These are phyloP conservation scores for Candida albicans DNA, from an alignment of 1,139 yeast species.

Conservation along the genomic window DNA sequence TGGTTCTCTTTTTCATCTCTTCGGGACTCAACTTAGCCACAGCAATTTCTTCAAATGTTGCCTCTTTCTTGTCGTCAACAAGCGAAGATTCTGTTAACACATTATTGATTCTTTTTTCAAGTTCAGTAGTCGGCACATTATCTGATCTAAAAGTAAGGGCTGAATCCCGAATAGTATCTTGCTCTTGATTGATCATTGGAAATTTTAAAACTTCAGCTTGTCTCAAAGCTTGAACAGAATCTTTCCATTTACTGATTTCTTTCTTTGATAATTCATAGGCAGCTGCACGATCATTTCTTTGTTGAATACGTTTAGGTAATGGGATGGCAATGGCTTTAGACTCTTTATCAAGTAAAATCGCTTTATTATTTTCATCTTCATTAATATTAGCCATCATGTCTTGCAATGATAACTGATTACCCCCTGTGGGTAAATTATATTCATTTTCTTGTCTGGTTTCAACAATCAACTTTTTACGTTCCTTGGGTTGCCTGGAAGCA, in stretches of 20 bases:
- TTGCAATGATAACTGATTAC: constrained; percentile 59
- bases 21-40: constrained; percentile 80
- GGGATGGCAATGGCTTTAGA: constrained; percentile 70
- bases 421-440: constrained; percentile 61
- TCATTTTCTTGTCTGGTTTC: constrained; percentile 71
- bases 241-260: constrained; percentile 88
- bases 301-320: constrained; percentile 79
- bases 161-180: constrained; percentile 42
- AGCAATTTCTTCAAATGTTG: constrained; percentile 84
- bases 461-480: constrained; percentile 43
- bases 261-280: constrained; percentile 88
- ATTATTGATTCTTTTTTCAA: constrained; percentile 65
- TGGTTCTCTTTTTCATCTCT: constrained; percentile 74
- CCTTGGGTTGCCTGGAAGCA: constrained; percentile 31
- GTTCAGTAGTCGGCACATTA: constrained; percentile 52
- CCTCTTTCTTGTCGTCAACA: constrained; percentile 70
- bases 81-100: constrained; percentile 67
- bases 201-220: constrained; percentile 83
- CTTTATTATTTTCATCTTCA: constrained; percentile 40
- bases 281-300: constrained; percentile 82
- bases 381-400: constrained; percentile 75
- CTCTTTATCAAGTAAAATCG: constrained; percentile 50
- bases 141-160: constrained; percentile 55
- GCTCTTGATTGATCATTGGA: constrained; percentile 47
- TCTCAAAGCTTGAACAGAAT: constrained; percentile 73